Base-by-base conservation (phyloP, 2,329 filamentous ascomycete genomes). In the Talaromyces sp. region DNA sequence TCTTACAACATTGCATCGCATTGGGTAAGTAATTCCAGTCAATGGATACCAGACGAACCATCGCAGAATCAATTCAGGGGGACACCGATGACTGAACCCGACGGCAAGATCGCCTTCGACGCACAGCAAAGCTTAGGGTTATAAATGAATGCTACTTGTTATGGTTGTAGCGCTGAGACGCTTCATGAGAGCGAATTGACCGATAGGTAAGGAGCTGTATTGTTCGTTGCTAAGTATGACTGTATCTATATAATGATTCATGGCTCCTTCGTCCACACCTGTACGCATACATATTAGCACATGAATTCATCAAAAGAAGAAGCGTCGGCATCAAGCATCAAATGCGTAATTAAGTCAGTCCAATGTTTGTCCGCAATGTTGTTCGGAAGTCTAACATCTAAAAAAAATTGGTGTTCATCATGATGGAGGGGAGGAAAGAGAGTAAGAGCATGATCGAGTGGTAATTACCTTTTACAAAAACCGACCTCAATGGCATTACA, bases 301-400 rank as follows among this genome's bases (percentile, higher is more conserved):
- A 34, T 22, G 2, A 7, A 13, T 27, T 54, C 17, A 11, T 5
- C n/a, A 13, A 31, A 22, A 15, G 10, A 34, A 34, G n/a, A 11
- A 36, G 10, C 5, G 19, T 13, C 17, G n/a, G 8, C 7, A 54
- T 36, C 17, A 56, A 25, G 36, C 31, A 59, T 45, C 22, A 31
- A 22, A 40, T 31, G 8, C 29, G 36, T 29, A 7, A 45, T 45
- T 29, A 22, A 29, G 56, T 59, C 56, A 59, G 56, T 45, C 56
- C 34, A 59, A 74, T 72, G 71, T 69, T 73, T 80, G 70, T 80
- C 78, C 77, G 73, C 78, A 80, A 78, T 64, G 68, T 74, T 71
- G 72, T 75, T 81, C 77, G 76, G 79, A 78, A 81, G 79, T 81
- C 79, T 81, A 81, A 81, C 79, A 81, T 81, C 79, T 80, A 78